phyloP scores from a whole-genome alignment of 768 basidiomycete species.

The Pleurotus tuber-regium region DNA sequence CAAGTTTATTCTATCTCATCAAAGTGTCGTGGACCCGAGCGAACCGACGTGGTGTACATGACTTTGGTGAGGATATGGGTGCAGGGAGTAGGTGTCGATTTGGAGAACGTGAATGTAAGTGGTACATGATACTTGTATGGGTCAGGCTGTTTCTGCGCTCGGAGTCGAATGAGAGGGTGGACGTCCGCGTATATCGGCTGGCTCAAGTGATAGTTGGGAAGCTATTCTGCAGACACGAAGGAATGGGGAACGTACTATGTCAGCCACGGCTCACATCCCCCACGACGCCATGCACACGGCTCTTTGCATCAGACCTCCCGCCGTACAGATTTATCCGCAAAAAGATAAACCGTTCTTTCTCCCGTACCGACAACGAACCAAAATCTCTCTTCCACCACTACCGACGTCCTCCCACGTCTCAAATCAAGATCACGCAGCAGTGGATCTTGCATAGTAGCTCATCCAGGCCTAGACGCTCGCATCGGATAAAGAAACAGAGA shows the following conservation, averaged over 20 bases:
- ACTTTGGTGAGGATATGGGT: conserved; percentile 1
- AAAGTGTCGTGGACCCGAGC: conserved; percentile 23
- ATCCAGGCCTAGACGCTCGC: neutral
- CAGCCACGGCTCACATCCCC: conserved; percentile 48
- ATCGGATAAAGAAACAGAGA: neutral
- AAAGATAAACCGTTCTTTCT: conserved; percentile 68
- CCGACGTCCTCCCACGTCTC: conserved; percentile 66
- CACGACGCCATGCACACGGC: conserved; percentile 59
- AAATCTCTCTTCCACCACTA: conserved; percentile 53
- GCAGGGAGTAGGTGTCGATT: conserved; percentile 34
- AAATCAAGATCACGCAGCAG: conserved; percentile 67
- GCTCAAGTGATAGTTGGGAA: conserved; percentile 28
- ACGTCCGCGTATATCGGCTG: conserved; percentile 54
- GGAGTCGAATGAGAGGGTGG: conserved; percentile 54
- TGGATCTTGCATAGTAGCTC: conserved; percentile 16
- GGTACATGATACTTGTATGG: conserved; percentile 33
- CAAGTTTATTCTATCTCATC: no score
- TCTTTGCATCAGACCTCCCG: conserved; percentile 57
- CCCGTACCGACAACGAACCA: conserved; percentile 70
- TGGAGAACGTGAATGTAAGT: conserved; percentile 56
- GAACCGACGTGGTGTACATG: conserved; percentile 12
- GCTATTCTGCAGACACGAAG: neutral
- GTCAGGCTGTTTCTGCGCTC: conserved; percentile 27
- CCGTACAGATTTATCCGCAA: conserved; percentile 77
- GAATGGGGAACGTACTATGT: conserved; percentile 39